Base-by-base conservation (phyloP, 495 filamentous ascomycete species). In the Umbilicaria muhlenbergii region DNA sequence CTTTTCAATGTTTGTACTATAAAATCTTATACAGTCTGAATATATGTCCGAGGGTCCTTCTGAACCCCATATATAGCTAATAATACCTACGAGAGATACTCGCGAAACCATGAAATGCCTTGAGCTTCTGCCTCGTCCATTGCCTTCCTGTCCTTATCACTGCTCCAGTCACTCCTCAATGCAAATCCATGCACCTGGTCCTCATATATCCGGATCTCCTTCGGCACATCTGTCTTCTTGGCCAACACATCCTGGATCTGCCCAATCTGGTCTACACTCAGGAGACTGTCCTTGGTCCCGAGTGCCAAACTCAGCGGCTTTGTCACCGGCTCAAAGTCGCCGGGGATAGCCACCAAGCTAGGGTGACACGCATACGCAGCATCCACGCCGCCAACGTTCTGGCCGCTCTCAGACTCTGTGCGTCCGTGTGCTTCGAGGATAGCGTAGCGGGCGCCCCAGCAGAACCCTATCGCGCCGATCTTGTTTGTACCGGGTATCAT, bases 181-280 rank as follows among this genome's bases (percentile, higher is more conserved):
- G 64, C 56, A 54, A 68, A 64, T 12, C 62, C 64, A 51, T 68
- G 64, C 3, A 68, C 43, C 48, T 66, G 64, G 36, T 64, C 60
- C 46, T 66, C 56, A 53, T 64, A 66, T 11, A 66, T 51, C 46
- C 53, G 51, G 21, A 66, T 49, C 54, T 64, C 61, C 47, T 61
- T 55, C 28, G 44, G 45, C 32, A 58, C 34, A 17, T 48, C 42
- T 15, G 48, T 56, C 54, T 63, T 63, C 47, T 55, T 57, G 6
- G 47, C 52, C 56, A 66, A 44, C 32, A 62, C 43, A 43, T 68
- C 62, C 38, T 58, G 46, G 16, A 69, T 54, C 45, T 59, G 58
- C 7, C 66, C 63, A 1, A 68, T 47, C 0, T 58, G 64, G 15
- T 60, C 63, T 37, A 65, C 57, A 28, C 63, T 46, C 3, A 69